Conservation (phyloP, 192 early-diverging fungal species). For the Thamnidium elegans region DNA sequence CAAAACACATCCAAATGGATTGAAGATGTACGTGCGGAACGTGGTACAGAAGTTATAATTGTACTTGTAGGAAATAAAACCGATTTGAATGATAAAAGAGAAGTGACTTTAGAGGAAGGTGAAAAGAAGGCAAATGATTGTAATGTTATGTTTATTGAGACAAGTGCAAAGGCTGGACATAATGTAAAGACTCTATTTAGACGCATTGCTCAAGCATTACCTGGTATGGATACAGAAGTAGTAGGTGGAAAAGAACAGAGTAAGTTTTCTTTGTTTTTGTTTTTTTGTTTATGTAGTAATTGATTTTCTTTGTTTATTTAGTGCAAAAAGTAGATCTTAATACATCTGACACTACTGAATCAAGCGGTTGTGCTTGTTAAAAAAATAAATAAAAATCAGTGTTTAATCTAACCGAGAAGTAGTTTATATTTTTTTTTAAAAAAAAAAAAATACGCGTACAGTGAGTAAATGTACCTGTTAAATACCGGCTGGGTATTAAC, state of each 20-base stretch:
- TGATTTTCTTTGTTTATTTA: background rate
- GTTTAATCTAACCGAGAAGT: too few relatives aligned
- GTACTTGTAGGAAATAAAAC: slow-evolving; percentile 99
- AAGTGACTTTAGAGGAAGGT: slow-evolving; percentile 95
- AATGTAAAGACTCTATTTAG: slow-evolving; percentile 96
- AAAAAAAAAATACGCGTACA: too few relatives aligned
- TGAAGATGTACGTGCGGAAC: slow-evolving; percentile 97
- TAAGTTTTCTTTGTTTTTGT: background rate
- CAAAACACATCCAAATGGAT: slow-evolving; percentile 98
- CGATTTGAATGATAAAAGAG: slow-evolving; percentile 91
- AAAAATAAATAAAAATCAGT: background rate
- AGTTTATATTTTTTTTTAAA: too few relatives aligned
- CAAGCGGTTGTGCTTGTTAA: slow-evolving; percentile 33
- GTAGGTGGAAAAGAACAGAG: slow-evolving; percentile 38
- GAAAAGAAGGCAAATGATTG: slow-evolving; percentile 96
- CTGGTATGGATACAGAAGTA: slow-evolving; percentile 72
- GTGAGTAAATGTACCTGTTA: too few relatives aligned
- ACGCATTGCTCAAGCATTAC: slow-evolving; percentile 91
- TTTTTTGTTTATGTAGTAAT: background rate
- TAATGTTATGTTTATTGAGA: slow-evolving; percentile 99
- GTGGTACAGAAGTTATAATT: slow-evolving; percentile 97
- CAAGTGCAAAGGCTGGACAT: slow-evolving; percentile 97
- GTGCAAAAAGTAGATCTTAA: slow-evolving; percentile 37
- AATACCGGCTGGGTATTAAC: too few relatives aligned
- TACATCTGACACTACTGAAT: slow-evolving; percentile 23